These are phyloP conservation scores for Saccharomyces hybrid DNA, from an alignment of 1,139 yeast species.

Conservation along the genomic window DNA sequence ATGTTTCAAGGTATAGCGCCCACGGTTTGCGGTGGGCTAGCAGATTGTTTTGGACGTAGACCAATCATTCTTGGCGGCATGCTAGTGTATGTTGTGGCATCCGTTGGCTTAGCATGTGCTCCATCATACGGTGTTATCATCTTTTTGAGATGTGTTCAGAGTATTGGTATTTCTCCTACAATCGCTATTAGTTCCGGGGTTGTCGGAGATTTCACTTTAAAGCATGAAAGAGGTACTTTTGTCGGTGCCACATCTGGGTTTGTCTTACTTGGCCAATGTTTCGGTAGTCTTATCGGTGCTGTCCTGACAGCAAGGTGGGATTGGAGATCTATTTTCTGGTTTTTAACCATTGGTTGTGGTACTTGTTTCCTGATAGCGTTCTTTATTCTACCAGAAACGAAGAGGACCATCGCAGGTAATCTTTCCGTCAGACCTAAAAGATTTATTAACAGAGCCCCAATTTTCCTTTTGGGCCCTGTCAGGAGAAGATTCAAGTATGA, in stretches of 20 bases:
- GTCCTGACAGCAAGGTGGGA: conserved; percentile 50
- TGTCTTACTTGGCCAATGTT: conserved; percentile 62
- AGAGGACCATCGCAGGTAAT: conserved; percentile 61
- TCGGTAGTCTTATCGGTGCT: conserved; percentile 74
- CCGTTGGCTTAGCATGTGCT: conserved; percentile 53
- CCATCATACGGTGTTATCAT: conserved; percentile 47
- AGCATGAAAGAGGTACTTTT: conserved; percentile 56
- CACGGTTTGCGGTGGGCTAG: conserved; percentile 41
- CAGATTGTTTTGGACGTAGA: conserved; percentile 62
- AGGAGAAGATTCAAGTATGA: conserved; percentile 19
- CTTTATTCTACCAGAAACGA: conserved; percentile 61
- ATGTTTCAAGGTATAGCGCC: conserved; percentile 69
- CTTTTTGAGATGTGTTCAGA: conserved; percentile 57
- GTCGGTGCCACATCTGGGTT: conserved; percentile 60
- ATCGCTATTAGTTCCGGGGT: conserved; percentile 61
- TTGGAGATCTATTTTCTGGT: conserved; percentile 78
- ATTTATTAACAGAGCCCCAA: conserved; percentile 41
- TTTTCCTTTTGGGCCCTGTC: conserved; percentile 28
- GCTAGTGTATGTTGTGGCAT: conserved; percentile 46
- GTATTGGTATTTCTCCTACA: conserved; percentile 63
- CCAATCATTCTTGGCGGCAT: conserved; percentile 54
- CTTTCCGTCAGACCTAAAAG: conserved; percentile 44
- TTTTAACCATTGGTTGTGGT: conserved; percentile 56
- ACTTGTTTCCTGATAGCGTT: conserved; percentile 29
- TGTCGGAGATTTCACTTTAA: conserved; percentile 59